Conservation (phyloP, 805 yeast genomes). For the Wickerhamomyces pijperi region DNA sequence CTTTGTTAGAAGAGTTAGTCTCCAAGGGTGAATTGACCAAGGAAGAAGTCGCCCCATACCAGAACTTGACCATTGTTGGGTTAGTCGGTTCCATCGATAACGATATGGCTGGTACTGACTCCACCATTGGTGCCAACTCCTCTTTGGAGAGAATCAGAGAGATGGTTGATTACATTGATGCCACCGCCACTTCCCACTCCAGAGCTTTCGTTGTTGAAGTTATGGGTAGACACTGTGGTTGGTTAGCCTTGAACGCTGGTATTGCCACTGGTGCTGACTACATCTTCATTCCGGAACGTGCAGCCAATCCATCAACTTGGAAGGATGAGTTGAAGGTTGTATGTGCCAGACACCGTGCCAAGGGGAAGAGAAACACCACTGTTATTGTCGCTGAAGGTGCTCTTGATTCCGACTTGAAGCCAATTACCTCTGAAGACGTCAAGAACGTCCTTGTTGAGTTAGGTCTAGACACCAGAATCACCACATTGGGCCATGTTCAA, state of each 20-base stretch:
- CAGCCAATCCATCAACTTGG: slow-evolving; percentile 57
- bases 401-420: slow-evolving; percentile 53
- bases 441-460: slow-evolving; percentile 52
- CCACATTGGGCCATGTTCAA: slow-evolving; percentile 73
- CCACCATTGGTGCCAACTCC: slow-evolving; percentile 76
- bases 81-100: slow-evolving; percentile 78
- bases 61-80: slow-evolving; percentile 59
- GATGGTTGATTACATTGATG: slow-evolving; percentile 72
- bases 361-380: slow-evolving; percentile 69
- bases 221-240: slow-evolving; percentile 87
- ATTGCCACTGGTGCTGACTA: slow-evolving; percentile 73
- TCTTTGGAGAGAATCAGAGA: slow-evolving; percentile 65
- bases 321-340: slow-evolving; percentile 54
- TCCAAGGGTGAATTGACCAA: slow-evolving; percentile 31
- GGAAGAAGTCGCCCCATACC: slow-evolving; percentile 34
- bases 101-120: slow-evolving; percentile 78
- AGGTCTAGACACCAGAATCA: slow-evolving; percentile 68
- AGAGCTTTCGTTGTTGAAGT: slow-evolving; percentile 80
- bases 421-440: slow-evolving; percentile 56
- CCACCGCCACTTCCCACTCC: slow-evolving; percentile 75
- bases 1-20: slow-evolving; percentile 47
- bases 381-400: slow-evolving; percentile 85
- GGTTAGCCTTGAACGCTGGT: slow-evolving; percentile 79
- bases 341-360: slow-evolving; percentile 49
- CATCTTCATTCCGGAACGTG: slow-evolving; percentile 72